Percentiles rank a stretch among this genome's conserved stretches.
Conservation (phyloP, 1,139 yeast genomes). For the Debaryomyces robertsiae region DNA sequence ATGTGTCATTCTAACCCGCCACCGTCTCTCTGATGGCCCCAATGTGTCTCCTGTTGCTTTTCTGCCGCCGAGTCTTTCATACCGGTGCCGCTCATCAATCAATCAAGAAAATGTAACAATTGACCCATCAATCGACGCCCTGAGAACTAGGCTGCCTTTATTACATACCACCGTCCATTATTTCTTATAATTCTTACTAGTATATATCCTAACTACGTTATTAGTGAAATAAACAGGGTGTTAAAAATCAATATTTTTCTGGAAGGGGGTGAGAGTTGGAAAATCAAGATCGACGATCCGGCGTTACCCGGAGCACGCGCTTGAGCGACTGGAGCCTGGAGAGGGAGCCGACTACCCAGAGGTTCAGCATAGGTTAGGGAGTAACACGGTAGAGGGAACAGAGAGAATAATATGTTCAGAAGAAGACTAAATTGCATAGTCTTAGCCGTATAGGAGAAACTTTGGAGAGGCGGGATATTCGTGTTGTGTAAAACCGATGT, state of each 20-base stretch:
- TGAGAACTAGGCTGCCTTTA: neutral
- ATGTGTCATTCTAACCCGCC: constrained; percentile 10
- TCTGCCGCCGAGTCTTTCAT: constrained; percentile 1
- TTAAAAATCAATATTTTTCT: constrained; percentile 12
- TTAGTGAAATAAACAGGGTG: constrained; percentile 15
- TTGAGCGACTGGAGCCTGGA: too few species aligned
- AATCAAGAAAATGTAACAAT: constrained; percentile 12
- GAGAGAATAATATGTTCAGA: too few species aligned
- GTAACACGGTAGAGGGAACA: too few species aligned
- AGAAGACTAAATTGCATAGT: too few species aligned
- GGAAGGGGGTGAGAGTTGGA: constrained; percentile 11
- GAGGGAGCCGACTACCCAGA: too few species aligned
- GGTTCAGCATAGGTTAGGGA: too few species aligned
- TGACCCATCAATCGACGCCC: constrained; percentile 8
- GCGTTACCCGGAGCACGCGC: constrained; percentile 10
- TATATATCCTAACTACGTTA: constrained; percentile 18
- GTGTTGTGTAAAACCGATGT: too few species aligned
- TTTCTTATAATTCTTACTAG: constrained; percentile 21
- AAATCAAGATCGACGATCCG: neutral
- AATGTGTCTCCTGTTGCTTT: too few species aligned
- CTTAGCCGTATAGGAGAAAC: too few species aligned
- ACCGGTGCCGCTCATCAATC: neutral
- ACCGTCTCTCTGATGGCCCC: neutral
- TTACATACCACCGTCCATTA: constrained; percentile 55
- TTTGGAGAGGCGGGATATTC: too few species aligned